Evolutionary conservation across 768 basidiomycete species (phyloP).

Genomic region (Boletus pseudo-olivaceus): DNA sequence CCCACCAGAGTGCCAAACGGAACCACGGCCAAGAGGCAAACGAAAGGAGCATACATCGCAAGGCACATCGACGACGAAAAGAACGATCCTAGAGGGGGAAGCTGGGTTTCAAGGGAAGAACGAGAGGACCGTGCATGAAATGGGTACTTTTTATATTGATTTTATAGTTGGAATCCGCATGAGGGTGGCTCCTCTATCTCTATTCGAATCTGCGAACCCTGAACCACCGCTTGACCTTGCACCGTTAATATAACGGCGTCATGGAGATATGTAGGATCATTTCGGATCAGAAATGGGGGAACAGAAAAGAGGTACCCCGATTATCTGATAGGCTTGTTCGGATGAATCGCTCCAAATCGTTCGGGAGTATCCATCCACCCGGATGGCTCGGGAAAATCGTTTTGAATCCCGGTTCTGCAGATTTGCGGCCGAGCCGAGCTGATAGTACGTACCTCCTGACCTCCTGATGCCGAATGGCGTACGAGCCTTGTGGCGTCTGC

Average conservation of each 20-base stretch:
- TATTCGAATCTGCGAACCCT: neutral
- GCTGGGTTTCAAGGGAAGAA: neutral
- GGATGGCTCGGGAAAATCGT: no score
- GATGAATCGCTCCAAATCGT: neutral
- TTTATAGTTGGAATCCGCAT: neutral
- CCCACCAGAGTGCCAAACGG: constrained; percentile 30
- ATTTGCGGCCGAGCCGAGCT: neutral
- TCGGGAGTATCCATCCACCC: no score
- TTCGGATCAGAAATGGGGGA: neutral
- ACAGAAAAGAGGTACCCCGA: neutral
- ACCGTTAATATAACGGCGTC: neutral
- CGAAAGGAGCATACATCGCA: constrained; percentile 24
- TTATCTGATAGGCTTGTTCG: no score
- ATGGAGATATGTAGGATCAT: neutral
- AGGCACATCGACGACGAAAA: neutral
- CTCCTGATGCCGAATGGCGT: no score
- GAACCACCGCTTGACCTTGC: neutral
- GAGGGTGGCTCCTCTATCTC: neutral
- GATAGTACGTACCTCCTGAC: neutral
- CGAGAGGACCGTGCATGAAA: neutral
- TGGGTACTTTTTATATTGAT: constrained; percentile 3
- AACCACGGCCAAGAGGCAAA: constrained; percentile 24
- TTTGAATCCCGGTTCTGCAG: neutral
- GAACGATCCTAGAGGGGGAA: neutral
- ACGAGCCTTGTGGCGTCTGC: no score